phyloP scores from a whole-genome alignment of 1,284 basidiomycete genomes.

The Cryptococcus neoformans region DNA sequence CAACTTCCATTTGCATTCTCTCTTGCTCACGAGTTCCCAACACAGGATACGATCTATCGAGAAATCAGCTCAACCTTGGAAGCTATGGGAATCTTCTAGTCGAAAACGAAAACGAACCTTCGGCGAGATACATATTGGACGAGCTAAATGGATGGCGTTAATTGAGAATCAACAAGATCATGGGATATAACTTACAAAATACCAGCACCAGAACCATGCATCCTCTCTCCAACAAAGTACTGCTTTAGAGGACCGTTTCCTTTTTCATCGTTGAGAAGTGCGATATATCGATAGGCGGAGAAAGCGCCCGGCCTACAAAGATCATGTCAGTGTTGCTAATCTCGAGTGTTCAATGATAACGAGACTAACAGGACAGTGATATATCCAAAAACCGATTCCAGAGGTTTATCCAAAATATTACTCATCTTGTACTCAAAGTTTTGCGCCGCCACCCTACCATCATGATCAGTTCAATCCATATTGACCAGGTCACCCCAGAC shows the following conservation, averaged over 20 bases:
- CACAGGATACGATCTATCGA: slow-evolving; percentile 63
- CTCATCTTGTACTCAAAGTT: slow-evolving; percentile 88
- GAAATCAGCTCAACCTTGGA: slow-evolving; percentile 47
- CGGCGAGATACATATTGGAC: slow-evolving; percentile 93
- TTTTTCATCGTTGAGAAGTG: slow-evolving; percentile 75
- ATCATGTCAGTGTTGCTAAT: not conserved
- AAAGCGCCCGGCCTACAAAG: slow-evolving; percentile 72
- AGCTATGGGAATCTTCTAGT: slow-evolving; percentile 19
- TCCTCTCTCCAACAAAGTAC: slow-evolving; percentile 92
- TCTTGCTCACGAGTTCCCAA: slow-evolving; percentile 90
- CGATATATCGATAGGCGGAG: slow-evolving; percentile 87
- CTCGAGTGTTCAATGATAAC: slow-evolving; percentile 5
- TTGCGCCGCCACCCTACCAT: slow-evolving; percentile 6
- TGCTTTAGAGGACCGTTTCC: slow-evolving; percentile 88
- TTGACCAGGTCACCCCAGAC: slow-evolving; percentile 8
- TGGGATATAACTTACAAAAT: slow-evolving; percentile 57
- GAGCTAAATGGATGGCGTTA: slow-evolving; percentile 51
- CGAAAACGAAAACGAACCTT: slow-evolving; percentile 48
- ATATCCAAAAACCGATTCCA: slow-evolving; percentile 78
- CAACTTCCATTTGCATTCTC: slow-evolving; percentile 78
- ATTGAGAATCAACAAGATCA: not conserved
- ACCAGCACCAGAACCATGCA: slow-evolving; percentile 82
- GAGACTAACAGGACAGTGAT: slow-evolving; percentile 67
- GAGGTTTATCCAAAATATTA: slow-evolving; percentile 85
- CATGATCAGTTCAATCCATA: slow-evolving; percentile 51